Evolutionary conservation across 257 asterid species (phyloP).

Genomic region (Nicotiana attenuata): DNA sequence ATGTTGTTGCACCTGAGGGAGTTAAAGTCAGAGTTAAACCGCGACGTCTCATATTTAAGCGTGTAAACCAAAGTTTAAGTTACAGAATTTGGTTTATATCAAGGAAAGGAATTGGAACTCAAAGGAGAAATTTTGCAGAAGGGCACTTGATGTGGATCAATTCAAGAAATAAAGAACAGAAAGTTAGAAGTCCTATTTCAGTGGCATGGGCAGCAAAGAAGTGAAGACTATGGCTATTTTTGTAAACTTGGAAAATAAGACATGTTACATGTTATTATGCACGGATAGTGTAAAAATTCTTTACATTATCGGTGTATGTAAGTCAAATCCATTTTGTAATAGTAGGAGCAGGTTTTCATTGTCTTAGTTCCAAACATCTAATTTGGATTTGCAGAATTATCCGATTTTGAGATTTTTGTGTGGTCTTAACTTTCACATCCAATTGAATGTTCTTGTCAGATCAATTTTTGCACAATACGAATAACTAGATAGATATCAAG

Average conservation of each 20-base stretch:
- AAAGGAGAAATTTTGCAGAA: constrained; percentile 29
- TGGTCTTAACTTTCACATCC: too few species aligned
- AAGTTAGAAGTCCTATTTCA: constrained; percentile 79
- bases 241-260: not conserved
- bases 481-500: too few species aligned
- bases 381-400: not conserved
- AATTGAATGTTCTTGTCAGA: too few species aligned
- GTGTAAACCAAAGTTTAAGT: constrained; percentile 51
- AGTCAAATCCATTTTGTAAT: not conserved
- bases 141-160: constrained; percentile 83
- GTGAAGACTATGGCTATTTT: constrained; percentile 15
- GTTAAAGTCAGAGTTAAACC: constrained; percentile 71
- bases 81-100: constrained; percentile 65
- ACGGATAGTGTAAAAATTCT: not conserved
- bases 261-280: not conserved
- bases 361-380: not conserved
- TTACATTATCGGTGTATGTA: not conserved
- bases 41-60: constrained; percentile 44
- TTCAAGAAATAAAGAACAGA: constrained; percentile 28
- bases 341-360: not conserved
- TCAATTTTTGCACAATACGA: too few species aligned
- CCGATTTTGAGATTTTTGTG: too few species aligned
- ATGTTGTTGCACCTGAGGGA: constrained; percentile 66
- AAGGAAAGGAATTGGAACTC: constrained; percentile 30
- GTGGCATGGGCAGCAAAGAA: constrained; percentile 64